Evolutionary conservation across 1,139 yeast species (phyloP).

Genomic region (Zygoascus meyerae): DNA sequence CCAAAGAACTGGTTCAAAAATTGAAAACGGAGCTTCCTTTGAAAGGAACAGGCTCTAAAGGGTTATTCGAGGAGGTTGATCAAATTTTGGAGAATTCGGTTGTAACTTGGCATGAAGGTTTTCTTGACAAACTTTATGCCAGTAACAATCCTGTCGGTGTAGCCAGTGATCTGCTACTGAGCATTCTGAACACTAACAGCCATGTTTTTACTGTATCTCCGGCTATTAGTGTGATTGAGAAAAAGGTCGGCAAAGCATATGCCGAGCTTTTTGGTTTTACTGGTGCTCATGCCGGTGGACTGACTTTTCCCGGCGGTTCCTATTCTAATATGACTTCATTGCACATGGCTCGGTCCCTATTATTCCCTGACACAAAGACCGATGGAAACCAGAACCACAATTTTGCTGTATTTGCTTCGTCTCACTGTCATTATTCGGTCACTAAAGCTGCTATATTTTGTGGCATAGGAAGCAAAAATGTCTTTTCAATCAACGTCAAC

Average conservation of each 20-base stretch:
- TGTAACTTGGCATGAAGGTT: conserved; percentile 84
- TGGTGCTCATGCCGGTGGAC: conserved; percentile 61
- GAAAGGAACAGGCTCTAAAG: conserved; percentile 36
- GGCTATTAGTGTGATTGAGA: conserved; percentile 69
- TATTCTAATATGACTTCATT: conserved; percentile 79
- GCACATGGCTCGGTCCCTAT: conserved; percentile 66
- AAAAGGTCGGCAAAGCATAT: conserved; percentile 59
- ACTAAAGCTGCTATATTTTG: conserved; percentile 75
- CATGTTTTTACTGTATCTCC: conserved; percentile 88
- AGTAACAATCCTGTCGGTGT: conserved; percentile 82
- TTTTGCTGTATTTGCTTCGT: conserved; percentile 67
- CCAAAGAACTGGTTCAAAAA: conserved; percentile 32
- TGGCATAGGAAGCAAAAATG: conserved; percentile 62
- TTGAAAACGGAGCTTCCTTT: conserved; percentile 31
- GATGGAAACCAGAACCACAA: conserved; percentile 50
- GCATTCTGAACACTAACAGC: conserved; percentile 72
- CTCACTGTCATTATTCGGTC: conserved; percentile 75
- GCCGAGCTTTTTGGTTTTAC: conserved; percentile 61
- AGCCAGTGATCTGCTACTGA: conserved; percentile 62
- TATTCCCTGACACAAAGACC: conserved; percentile 64
- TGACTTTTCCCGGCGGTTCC: conserved; percentile 84
- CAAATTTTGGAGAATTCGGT: conserved; percentile 61
- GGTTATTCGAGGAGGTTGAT: conserved; percentile 49
- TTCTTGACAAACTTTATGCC: conserved; percentile 78
- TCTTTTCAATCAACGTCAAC: conserved; percentile 59